phyloP scores from a whole-genome alignment of 306 rosid genomes.

The Sesbania bispinosa region DNA sequence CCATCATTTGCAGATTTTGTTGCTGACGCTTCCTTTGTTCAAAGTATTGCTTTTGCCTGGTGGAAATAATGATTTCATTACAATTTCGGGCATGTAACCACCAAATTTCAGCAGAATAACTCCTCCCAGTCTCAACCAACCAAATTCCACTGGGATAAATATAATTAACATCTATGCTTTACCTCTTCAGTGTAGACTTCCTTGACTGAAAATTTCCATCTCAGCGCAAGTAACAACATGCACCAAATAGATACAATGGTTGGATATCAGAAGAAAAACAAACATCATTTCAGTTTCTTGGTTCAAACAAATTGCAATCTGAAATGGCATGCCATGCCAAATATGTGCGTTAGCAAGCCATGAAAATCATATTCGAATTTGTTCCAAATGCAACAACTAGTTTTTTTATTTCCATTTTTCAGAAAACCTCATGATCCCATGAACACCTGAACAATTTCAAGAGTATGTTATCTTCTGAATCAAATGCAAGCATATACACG shows the following conservation, averaged over 20 bases:
- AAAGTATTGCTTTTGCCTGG: constrained; percentile 91
- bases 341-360: background rate
- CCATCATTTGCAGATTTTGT: constrained; percentile 47
- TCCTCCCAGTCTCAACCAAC: constrained; percentile 13
- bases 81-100: background rate
- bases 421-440: background rate
- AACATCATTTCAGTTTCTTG: background rate
- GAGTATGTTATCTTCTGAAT: constrained; percentile 1
- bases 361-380: constrained; percentile 11
- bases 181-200: constrained; percentile 78
- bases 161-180: constrained; percentile 11
- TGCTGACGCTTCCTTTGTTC: constrained; percentile 86
- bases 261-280: constrained; percentile 33
- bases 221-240: constrained; percentile 39
- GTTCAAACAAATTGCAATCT: constrained; percentile 10
- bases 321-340: background rate
- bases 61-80: constrained; percentile 18
- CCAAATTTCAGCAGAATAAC: background rate
- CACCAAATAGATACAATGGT: constrained; percentile 31
- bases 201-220: constrained; percentile 61
- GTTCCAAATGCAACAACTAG: background rate
- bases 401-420: background rate
- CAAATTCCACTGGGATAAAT: background rate
- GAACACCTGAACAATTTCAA: background rate
- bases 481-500: constrained; percentile 7